Evolutionary conservation across 1,284 basidiomycete genomes (phyloP), one percentile per base, ranked within the genome.

Genomic region (Mrakiaceae sp.): DNA sequence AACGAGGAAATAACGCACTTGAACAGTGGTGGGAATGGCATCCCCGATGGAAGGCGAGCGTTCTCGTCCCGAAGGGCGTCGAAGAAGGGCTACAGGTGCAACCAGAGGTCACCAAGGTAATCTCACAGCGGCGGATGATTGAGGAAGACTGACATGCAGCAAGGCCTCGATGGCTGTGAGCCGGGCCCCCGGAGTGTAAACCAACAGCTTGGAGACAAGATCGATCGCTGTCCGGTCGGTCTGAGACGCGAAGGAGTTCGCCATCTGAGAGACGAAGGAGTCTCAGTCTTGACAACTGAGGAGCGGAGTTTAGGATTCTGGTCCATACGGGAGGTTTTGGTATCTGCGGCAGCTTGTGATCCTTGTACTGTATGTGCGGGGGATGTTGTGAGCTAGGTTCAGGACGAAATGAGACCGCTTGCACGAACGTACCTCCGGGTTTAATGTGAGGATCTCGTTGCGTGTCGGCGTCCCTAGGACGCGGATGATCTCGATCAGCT

Each of bases 331-430:
- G 90, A 52, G 95, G 92, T 77, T 96, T 95, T 27, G 81, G 27
- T 27, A 98, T 98, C 79, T 98, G 96, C 5, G 95, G 95, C 82
- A 98, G 98, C 78, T 98, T 98, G 85, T 98, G 95, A 77, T 98
- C 95, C 95, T 98, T 98, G 80, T 98, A 98, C 75, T 82, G 77
- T 4, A 14, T 55, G 55, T 1, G 27, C 27, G 27, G 1, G 2
- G 27, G 27, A 27, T 27, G 27, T 27, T 27, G 27, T 27, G 27
- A 27, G 27, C 27, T 27, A 27, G 27, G 27, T 27, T 27, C 27
- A 27, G 27, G 27, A 27, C 27, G 27, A 27, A 27, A 27, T 27
- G 27, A 27, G 27, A 27, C 27, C 27, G 27, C 27, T 27, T 1
- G 27, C 27, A 27, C 27, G 27, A 27, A 27, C 27, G 27, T 27